Conservation (phyloP, 1,284 basidiomycete species). For the Papiliotrema nemorosa region DNA sequence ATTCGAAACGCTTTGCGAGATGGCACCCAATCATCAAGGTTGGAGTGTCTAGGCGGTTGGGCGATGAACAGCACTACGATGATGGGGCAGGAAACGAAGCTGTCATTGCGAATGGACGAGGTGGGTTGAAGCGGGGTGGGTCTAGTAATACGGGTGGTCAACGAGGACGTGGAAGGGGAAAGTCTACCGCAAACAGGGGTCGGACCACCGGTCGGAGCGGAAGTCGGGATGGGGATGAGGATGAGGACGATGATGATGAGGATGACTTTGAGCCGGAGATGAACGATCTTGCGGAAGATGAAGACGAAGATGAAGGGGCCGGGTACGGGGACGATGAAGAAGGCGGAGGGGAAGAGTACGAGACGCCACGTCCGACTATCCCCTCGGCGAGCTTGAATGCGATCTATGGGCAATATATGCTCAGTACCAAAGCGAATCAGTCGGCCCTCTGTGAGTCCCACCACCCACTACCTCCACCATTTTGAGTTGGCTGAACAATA, state of each 20-base stretch:
- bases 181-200: no score
- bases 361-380: constrained; percentile 58
- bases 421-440: constrained; percentile 81
- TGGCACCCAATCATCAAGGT: constrained; percentile 42
- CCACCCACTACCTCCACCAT: neutral
- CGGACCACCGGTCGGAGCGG: no score
- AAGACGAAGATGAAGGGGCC: neutral
- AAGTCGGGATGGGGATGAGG: constrained; percentile 14
- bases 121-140: constrained; percentile 5
- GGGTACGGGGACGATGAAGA: neutral
- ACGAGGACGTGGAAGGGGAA: constrained; percentile 18
- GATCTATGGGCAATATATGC: constrained; percentile 83
- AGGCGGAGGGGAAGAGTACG: constrained; percentile 15
- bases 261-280: constrained; percentile 2
- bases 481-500: constrained; percentile 36
- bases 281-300: no score
- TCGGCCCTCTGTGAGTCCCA: constrained; percentile 74
- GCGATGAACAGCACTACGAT: constrained; percentile 12
- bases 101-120: neutral
- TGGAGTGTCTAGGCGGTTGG: constrained; percentile 20
- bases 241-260: constrained; percentile 3
- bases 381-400: constrained; percentile 69
- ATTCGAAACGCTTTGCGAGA: constrained; percentile 13
- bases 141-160: constrained; percentile 7
- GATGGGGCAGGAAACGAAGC: constrained; percentile 16